Evolutionary conservation across 2,329 filamentous ascomycete species (phyloP).

Genomic region (Phaeosphaeria sp.): DNA sequence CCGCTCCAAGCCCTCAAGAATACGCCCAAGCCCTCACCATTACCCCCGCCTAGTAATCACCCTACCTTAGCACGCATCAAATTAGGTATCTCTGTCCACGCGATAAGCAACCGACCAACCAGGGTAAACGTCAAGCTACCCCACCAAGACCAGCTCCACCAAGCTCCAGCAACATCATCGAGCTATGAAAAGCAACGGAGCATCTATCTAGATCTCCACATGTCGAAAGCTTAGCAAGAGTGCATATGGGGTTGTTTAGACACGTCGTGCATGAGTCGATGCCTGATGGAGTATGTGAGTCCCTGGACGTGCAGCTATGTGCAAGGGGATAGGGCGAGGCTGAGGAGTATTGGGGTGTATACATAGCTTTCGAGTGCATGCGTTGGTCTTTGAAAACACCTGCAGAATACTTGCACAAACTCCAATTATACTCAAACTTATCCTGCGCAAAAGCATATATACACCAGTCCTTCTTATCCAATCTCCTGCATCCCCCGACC

Average conservation of each 20-base stretch:
- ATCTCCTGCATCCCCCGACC: no score
- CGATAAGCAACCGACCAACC: conserved; percentile 3
- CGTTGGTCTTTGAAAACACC: neutral
- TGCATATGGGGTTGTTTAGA: neutral
- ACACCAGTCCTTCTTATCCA: no score
- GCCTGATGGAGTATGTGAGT: conserved; percentile 3
- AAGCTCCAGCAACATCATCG: neutral
- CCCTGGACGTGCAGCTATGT: neutral
- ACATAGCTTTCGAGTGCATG: neutral
- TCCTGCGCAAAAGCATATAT: no score
- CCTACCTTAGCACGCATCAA: neutral
- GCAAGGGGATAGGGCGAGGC: neutral
- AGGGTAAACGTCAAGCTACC: neutral
- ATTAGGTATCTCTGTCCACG: conserved; percentile 5
- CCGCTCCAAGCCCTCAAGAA: neutral
- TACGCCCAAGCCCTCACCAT: neutral
- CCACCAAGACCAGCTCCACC: conserved; percentile 2
- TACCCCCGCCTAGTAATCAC: neutral
- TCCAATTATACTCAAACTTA: no score
- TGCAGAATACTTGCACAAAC: no score
- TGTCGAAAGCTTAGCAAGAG: neutral
- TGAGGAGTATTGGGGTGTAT: neutral
- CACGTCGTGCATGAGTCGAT: neutral
- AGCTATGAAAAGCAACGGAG: neutral
- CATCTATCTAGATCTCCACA: neutral